A percentile compares a stretch with the other conserved stretches of the same genome.
Conservation (phyloP, 2,329 filamentous ascomycete species). For the Reticulascus tulasneorum region DNA sequence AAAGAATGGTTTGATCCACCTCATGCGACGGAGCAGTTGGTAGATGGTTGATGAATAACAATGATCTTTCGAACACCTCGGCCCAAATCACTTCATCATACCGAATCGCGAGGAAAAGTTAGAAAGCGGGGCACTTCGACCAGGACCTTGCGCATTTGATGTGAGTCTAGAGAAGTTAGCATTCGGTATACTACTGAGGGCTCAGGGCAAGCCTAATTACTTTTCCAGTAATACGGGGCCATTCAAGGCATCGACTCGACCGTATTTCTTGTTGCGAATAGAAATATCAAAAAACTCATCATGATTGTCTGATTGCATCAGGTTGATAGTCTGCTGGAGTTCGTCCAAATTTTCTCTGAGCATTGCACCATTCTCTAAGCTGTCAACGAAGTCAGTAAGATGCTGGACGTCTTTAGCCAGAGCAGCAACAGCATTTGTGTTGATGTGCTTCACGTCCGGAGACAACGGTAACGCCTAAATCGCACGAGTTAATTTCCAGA, state of each 20-base stretch:
- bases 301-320: slow-evolving; percentile 85
- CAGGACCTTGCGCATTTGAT: slow-evolving; percentile 54
- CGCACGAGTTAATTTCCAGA: neutral
- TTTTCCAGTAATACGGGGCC: slow-evolving; percentile 91
- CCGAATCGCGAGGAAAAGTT: slow-evolving; percentile 75
- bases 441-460: slow-evolving; percentile 77
- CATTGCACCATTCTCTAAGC: slow-evolving; percentile 79
- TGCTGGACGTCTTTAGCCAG: slow-evolving; percentile 81
- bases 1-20: too few relatives aligned
- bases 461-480: slow-evolving; percentile 71
- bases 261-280: slow-evolving; percentile 87
- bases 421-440: slow-evolving; percentile 76
- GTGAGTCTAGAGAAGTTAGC: slow-evolving; percentile 52
- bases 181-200: neutral
- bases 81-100: slow-evolving; percentile 52
- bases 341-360: slow-evolving; percentile 87
- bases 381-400: slow-evolving; percentile 80
- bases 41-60: too few relatives aligned
- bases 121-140: slow-evolving; percentile 60
- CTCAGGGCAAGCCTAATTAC: slow-evolving; percentile 40
- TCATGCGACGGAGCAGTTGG: too few relatives aligned
- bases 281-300: slow-evolving; percentile 96
- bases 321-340: slow-evolving; percentile 83
- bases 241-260: slow-evolving; percentile 85
- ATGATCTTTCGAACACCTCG: too few relatives aligned